Conservation (phyloP, 1,284 basidiomycete genomes). For the Butyriboletus appendiculatus region DNA sequence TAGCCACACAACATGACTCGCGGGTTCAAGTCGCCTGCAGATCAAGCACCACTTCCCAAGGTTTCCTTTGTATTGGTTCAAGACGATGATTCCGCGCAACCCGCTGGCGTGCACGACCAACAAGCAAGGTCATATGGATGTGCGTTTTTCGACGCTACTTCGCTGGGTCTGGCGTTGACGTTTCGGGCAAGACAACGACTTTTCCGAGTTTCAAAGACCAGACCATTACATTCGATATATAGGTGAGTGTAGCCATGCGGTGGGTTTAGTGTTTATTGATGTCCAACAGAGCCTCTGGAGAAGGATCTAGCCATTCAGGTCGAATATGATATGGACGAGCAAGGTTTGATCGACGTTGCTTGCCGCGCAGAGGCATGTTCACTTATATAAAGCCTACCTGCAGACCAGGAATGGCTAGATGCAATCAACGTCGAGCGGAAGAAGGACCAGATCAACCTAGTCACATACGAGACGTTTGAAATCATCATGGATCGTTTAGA, state of each 20-base stretch:
- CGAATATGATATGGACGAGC: conserved; percentile 99
- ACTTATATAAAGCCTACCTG: not conserved
- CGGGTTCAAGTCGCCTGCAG: conserved; percentile 38
- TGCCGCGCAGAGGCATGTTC: not conserved
- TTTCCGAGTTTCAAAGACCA: conserved; percentile 72
- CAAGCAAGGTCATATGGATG: conserved; percentile 63
- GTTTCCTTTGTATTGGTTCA: conserved; percentile 61
- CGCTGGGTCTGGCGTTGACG: conserved; percentile 7
- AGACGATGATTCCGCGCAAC: conserved; percentile 57
- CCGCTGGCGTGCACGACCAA: conserved; percentile 52
- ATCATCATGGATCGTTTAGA: conserved; percentile 97
- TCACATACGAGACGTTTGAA: conserved; percentile 90
- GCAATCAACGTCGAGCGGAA: conserved; percentile 81
- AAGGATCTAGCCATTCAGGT: conserved; percentile 91
- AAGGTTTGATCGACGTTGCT: conserved; percentile 58
- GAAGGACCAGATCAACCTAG: conserved; percentile 72
- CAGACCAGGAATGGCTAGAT: conserved; percentile 97
- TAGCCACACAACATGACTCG: conserved; percentile 35
- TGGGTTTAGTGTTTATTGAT: conserved; percentile 10
- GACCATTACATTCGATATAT: conserved; percentile 91
- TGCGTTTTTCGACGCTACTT: conserved; percentile 33
- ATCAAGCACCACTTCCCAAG: conserved; percentile 50
- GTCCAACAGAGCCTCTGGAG: conserved; percentile 81
- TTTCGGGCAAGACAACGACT: conserved; percentile 68
- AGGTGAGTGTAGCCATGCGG: conserved; percentile 46